phyloP scores from a whole-genome alignment of 164 flowering plant genomes.

The Berberis thunbergii region DNA sequence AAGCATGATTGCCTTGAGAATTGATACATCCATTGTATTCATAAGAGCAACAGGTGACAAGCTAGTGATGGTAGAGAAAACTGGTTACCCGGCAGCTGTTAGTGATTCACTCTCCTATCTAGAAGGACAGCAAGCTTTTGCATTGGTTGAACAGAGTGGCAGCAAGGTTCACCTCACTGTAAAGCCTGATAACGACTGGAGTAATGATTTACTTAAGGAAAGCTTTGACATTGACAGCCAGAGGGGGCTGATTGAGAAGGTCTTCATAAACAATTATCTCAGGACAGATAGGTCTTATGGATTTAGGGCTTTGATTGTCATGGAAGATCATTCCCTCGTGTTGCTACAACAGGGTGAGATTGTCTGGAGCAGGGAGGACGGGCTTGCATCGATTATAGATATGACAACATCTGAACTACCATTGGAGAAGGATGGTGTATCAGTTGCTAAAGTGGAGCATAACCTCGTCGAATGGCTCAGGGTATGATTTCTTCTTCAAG shows the following conservation, averaged over 20 bases:
- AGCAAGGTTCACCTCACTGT: conserved; percentile 49
- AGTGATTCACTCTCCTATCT: conserved; percentile 63
- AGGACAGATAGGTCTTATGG: conserved; percentile 82
- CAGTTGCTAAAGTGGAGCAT: conserved; percentile 91
- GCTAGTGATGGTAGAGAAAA: conserved; percentile 54
- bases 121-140: conserved; percentile 70
- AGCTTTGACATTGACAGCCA: conserved; percentile 48
- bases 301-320: conserved; percentile 87
- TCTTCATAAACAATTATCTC: conserved; percentile 78
- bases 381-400: conserved; percentile 83
- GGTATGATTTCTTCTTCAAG: conserved; percentile 31
- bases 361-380: conserved; percentile 97
- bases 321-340: conserved; percentile 90
- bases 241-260: conserved; percentile 60
- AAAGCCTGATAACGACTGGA: conserved; percentile 51
- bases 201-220: conserved; percentile 50
- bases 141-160: conserved; percentile 43
- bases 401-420: conserved; percentile 86
- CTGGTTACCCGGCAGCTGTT: conserved; percentile 33
- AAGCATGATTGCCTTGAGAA: conserved; percentile 48
- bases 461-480: conserved; percentile 88
- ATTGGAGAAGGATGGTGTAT: conserved; percentile 76
- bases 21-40: conserved; percentile 23
- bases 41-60: conserved; percentile 37
- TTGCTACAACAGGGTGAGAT: conserved; percentile 85